A percentile compares a stretch with the other conserved stretches of the same genome.
phyloP scores from a whole-genome alignment of 495 filamentous ascomycete genomes.

The Trichoderma asperelloides region DNA sequence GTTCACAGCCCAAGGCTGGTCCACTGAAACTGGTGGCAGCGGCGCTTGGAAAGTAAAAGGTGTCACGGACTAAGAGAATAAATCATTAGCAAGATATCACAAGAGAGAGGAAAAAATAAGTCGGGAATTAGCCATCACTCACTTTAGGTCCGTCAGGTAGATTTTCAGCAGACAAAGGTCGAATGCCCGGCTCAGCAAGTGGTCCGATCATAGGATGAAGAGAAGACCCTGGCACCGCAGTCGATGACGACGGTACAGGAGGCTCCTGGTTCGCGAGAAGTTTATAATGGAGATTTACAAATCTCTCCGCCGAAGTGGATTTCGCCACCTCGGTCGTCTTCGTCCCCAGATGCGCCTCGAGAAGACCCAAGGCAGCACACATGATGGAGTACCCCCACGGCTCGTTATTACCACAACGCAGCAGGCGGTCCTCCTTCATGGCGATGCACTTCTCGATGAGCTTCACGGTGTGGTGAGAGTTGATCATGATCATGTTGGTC shows the following conservation, averaged over 20 bases:
- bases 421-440: conserved; percentile 37
- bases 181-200: not conserved
- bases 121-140: not conserved
- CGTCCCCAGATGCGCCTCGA: conserved; percentile 30
- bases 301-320: conserved; percentile 28
- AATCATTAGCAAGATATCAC: not conserved
- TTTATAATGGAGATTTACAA: conserved; percentile 31
- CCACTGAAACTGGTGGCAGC: conserved; percentile 15
- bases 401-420: conserved; percentile 36
- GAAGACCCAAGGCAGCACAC: conserved; percentile 32
- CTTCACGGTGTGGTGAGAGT: conserved; percentile 33
- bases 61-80: conserved; percentile 18
- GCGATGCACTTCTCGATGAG: conserved; percentile 34
- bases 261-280: conserved; percentile 35
- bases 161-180: conserved; percentile 10
- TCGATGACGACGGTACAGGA: conserved; percentile 18
- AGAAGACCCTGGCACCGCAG: conserved; percentile 8
- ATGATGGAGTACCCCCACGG: conserved; percentile 38
- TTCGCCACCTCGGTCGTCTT: conserved; percentile 33
- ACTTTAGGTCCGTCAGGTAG: conserved; percentile 20
- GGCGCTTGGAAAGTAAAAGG: conserved; percentile 16
- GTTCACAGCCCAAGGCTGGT: not conserved
- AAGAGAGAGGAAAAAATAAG: not conserved
- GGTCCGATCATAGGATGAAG: conserved; percentile 13
- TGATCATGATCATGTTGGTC: conserved; percentile 36